A percentile compares a stretch with the other conserved stretches of the same genome.
Conservation (phyloP, 2,329 filamentous ascomycete species). For the Fusarium annulatum region DNA sequence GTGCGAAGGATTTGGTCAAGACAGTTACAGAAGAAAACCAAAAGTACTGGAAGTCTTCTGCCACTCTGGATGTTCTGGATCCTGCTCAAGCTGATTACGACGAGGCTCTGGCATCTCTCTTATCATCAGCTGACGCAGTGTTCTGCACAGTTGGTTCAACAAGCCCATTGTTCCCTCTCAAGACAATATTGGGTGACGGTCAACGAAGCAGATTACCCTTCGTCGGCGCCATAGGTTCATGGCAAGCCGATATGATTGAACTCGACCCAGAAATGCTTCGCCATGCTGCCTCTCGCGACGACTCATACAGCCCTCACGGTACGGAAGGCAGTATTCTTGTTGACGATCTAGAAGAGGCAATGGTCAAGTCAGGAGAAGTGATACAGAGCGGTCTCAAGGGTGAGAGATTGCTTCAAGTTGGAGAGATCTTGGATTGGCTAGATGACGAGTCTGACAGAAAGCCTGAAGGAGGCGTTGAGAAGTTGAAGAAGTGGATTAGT, state of each 20-base stretch:
- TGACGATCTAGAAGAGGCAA: slow-evolving; percentile 67
- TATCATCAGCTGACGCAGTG: slow-evolving; percentile 15
- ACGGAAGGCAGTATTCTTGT: slow-evolving; percentile 52
- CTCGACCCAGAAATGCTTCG: slow-evolving; percentile 70
- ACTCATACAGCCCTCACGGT: neutral
- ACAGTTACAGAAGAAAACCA: slow-evolving; percentile 25
- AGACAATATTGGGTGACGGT: neutral
- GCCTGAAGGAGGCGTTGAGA: neutral
- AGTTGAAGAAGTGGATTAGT: slow-evolving; percentile 14
- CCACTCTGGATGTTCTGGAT: slow-evolving; percentile 6
- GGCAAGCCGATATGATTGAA: slow-evolving; percentile 72
- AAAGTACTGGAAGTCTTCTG: slow-evolving; percentile 28
- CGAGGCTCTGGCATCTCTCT: neutral
- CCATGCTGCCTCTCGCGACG: slow-evolving; percentile 9
- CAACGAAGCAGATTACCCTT: slow-evolving; percentile 44
- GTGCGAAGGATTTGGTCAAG: slow-evolving; percentile 10
- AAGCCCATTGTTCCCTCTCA: slow-evolving; percentile 19
- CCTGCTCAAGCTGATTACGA: slow-evolving; percentile 15
- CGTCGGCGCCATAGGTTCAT: slow-evolving; percentile 64
- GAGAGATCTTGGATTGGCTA: slow-evolving; percentile 47
- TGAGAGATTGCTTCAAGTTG: slow-evolving; percentile 72
- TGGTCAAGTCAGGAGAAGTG: slow-evolving; percentile 74
- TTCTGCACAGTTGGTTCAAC: slow-evolving; percentile 39
- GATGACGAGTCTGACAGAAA: neutral
- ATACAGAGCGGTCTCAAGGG: slow-evolving; percentile 69